These are phyloP conservation scores for Rubroboletus pulcherrimus DNA, from an alignment of 768 basidiomycete genomes.

Conservation along the genomic window DNA sequence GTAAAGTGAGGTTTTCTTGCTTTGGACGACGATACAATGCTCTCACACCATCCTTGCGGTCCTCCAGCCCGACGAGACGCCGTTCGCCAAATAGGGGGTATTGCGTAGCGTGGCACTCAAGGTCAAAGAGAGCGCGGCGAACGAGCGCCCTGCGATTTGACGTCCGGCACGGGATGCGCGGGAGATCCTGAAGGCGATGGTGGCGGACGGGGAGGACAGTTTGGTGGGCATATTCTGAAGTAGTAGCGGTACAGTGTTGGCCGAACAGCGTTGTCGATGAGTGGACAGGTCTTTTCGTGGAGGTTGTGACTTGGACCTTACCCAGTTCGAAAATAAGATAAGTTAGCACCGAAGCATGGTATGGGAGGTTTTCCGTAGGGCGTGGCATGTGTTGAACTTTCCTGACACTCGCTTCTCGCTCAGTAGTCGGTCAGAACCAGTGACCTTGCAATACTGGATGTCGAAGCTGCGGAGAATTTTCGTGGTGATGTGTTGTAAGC, in stretches of 20 bases:
- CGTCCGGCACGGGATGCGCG: conserved; percentile 81
- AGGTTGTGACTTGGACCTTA: too few species aligned
- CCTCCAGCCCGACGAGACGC: conserved; percentile 39
- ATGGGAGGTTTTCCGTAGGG: too few species aligned
- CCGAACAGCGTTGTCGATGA: neutral
- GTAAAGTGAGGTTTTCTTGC: conserved; percentile 51
- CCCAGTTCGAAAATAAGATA: neutral
- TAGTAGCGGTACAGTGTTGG: neutral
- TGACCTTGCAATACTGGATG: too few species aligned
- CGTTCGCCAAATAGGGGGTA: conserved; percentile 62
- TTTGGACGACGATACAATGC: neutral
- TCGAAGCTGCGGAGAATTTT: too few species aligned
- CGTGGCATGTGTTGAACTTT: too few species aligned
- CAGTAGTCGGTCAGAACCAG: too few species aligned
- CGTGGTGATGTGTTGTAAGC: too few species aligned
- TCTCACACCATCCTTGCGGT: conserved; percentile 51
- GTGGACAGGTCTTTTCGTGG: too few species aligned
- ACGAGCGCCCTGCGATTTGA: conserved; percentile 67
- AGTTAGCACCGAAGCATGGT: too few species aligned
- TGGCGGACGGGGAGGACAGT: conserved; percentile 21
- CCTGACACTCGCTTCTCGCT: too few species aligned
- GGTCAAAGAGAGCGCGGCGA: conserved; percentile 61
- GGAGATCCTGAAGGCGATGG: conserved; percentile 53
- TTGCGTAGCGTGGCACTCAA: conserved; percentile 68
- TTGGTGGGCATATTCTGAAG: conserved; percentile 28